Base-by-base conservation (phyloP, 257 asterid species). In the Solanum dulcamara region DNA sequence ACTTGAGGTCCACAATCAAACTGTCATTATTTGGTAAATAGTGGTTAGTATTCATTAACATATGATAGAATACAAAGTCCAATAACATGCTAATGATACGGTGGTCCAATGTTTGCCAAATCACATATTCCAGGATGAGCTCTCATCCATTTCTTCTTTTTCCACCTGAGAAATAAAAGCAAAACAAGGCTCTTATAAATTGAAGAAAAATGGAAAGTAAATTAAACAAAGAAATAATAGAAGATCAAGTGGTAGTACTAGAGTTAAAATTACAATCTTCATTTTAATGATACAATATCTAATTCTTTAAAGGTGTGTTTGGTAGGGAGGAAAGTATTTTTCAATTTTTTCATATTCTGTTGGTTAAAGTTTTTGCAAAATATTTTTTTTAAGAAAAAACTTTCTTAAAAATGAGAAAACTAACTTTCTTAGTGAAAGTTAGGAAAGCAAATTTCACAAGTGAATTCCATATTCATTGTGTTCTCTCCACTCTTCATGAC, bases 71-170 rank as follows among this genome's bases (percentile, higher is more conserved):
- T 64, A 64, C n/a, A 64, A 64, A 28, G 37, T 62, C 10, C 37
- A 62, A 26, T 11, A 26, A 62, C 30, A 62, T 64, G 38, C 2
- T 64, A 30, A 28, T 14, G 17, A 64, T 62, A 71, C 38, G 11
- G 11, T 71, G 20, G 80, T 71, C 28, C 17, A 38, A 37, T 22
- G 11, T 38, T 5, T 55, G 84, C 84, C 85, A 86, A 88, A 20
- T 97, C 95, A 77, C 72, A 83, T 85, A 85, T 84, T 60, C 68
- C 35, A 20, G 77, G 90, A 79, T 86, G 89, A 88, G 84, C 44
- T 62, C 53, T 80, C 84, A 24, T 40, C 72, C 18, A 2, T 22
- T 57, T 79, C 20, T 44, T 42, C 82, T 44, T 33, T 64, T 81
- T 77, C 64, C 86, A 30, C 50, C 86, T 81, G 74, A 72, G 10